These are phyloP conservation scores for Colletotrichum liaoningense DNA, from an alignment of 2,329 filamentous ascomycete species.

Conservation along the genomic window DNA sequence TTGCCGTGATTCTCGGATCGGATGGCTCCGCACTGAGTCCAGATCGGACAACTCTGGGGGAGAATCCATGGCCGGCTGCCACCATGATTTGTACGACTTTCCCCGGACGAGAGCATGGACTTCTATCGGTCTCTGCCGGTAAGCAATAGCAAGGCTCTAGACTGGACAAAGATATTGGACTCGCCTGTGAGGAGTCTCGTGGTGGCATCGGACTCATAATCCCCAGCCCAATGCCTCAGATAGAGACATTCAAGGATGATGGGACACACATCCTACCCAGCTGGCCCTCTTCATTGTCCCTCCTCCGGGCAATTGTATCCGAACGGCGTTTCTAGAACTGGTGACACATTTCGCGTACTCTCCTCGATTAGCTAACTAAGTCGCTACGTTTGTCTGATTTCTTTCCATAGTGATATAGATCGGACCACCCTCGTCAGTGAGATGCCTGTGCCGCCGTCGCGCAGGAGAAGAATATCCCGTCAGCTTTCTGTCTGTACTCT, in stretches of 20 bases:
- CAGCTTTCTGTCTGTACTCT: background rate
- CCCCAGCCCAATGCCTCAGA: too few species aligned
- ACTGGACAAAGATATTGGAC: background rate
- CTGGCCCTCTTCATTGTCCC: background rate
- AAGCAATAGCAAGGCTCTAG: background rate
- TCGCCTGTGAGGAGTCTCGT: background rate
- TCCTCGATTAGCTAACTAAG: background rate
- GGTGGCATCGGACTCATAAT: background rate
- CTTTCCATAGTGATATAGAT: background rate
- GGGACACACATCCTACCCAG: background rate
- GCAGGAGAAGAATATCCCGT: background rate
- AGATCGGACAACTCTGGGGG: background rate
- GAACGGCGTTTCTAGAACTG: slow-evolving; percentile 9
- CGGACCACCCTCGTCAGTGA: too few species aligned
- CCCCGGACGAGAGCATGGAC: background rate
- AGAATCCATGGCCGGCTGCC: background rate
- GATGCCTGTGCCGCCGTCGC: background rate
- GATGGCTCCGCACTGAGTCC: background rate
- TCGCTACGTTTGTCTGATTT: background rate
- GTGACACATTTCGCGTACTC: background rate
- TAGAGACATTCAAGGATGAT: background rate
- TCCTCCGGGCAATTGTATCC: background rate
- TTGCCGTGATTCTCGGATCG: background rate
- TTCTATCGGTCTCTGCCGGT: background rate
- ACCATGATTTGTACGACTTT: background rate